Evolutionary conservation across 305 asterid species (phyloP).

Genomic region (Nicotiana rustica): DNA sequence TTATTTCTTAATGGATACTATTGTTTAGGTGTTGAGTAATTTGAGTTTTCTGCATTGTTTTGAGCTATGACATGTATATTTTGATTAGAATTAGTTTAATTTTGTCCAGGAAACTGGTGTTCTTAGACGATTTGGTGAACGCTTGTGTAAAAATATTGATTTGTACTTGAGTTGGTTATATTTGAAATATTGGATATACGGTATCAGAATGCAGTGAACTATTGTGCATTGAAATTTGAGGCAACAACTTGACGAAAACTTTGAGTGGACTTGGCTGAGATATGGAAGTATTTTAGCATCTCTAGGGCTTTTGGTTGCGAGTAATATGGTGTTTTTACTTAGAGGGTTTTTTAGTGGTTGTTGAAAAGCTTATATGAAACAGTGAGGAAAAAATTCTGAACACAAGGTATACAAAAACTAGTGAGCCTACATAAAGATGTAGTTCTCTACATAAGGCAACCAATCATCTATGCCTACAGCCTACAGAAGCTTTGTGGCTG

Average conservation of each 20-base stretch:
- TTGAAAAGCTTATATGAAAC: constrained; percentile 5
- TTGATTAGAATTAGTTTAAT: constrained; percentile 26
- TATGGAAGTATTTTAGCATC: constrained; percentile 21
- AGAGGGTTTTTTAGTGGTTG: neutral
- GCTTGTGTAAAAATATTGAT: neutral
- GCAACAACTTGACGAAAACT: neutral
- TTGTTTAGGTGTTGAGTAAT: neutral
- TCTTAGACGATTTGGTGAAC: neutral
- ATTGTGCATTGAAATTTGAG: constrained; percentile 8
- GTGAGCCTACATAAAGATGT: neutral
- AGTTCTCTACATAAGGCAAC: constrained; percentile 4
- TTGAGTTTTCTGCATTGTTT: neutral
- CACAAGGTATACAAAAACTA: neutral
- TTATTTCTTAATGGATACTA: too few relatives aligned
- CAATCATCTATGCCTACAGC: constrained; percentile 25
- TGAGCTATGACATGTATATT: neutral
- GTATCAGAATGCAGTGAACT: neutral
- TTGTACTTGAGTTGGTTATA: constrained; percentile 12
- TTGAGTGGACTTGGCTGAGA: neutral
- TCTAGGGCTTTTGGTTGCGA: constrained; percentile 1
- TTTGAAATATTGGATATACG: neutral
- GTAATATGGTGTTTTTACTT: constrained; percentile 12
- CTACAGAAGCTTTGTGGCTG: constrained; percentile 14
- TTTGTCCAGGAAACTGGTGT: constrained; percentile 31
- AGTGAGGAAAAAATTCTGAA: neutral